Percentiles rank a stretch among this genome's conserved stretches.
Evolutionary conservation across 768 basidiomycete species (phyloP).

Genomic region (Xerocomus brunneocitrinus): DNA sequence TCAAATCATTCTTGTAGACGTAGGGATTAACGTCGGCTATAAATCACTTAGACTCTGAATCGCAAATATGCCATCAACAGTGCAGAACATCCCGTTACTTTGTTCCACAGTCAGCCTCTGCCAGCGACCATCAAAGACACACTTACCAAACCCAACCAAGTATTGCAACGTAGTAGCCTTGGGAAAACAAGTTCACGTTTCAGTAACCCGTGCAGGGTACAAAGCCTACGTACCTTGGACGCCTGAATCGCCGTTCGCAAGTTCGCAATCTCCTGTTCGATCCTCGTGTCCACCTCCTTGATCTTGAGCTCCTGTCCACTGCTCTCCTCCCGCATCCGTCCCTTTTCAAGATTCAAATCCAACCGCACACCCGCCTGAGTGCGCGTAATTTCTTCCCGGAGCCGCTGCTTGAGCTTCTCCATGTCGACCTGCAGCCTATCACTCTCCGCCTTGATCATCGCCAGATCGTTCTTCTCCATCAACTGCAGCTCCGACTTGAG

Average conservation of each 20-base stretch:
- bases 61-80: conserved; percentile 84
- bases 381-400: conserved; percentile 86
- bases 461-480: conserved; percentile 94
- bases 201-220: not conserved
- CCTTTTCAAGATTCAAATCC: conserved; percentile 96
- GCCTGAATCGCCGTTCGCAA: conserved; percentile 80
- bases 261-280: conserved; percentile 92
- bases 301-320: conserved; percentile 92
- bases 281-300: conserved; percentile 94
- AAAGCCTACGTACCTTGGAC: conserved; percentile 55
- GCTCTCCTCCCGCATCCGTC: conserved; percentile 89
- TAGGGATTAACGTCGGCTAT: not conserved
- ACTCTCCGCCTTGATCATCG: conserved; percentile 93
- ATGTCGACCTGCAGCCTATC: conserved; percentile 89
- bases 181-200: not conserved
- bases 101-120: conserved; percentile 3
- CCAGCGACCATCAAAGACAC: not conserved
- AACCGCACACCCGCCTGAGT: conserved; percentile 92
- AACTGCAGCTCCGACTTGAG: conserved; percentile 95
- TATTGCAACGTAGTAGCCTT: conserved; percentile 85
- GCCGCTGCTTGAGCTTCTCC: conserved; percentile 89
- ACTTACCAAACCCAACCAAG: conserved; percentile 79
- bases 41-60: conserved; percentile 37
- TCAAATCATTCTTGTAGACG: not conserved
- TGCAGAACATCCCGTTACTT: conserved; percentile 83